These are phyloP conservation scores for Combretum micranthum DNA, from an alignment of 345 rosid species.

Conservation along the genomic window DNA sequence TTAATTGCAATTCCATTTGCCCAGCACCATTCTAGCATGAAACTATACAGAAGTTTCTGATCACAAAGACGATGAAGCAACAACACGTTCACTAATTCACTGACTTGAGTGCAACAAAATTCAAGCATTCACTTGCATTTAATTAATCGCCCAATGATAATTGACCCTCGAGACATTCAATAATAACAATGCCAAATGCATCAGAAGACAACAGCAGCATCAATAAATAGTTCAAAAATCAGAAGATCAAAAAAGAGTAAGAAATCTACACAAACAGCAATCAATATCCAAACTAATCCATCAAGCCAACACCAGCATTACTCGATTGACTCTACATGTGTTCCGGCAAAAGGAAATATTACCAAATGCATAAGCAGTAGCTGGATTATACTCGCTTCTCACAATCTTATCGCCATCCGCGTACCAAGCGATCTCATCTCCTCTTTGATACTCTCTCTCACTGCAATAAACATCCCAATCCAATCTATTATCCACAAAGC, in stretches of 20 bases:
- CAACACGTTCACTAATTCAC: too few relatives aligned
- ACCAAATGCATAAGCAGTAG: conserved; percentile 92
- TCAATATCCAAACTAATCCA: neutral
- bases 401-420: conserved; percentile 94
- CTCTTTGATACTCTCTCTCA: conserved; percentile 87
- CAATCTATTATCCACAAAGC: conserved; percentile 1
- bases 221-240: too few relatives aligned
- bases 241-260: too few relatives aligned
- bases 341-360: neutral
- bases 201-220: conserved; percentile 33
- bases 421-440: conserved; percentile 95
- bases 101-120: too few relatives aligned
- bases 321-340: too few relatives aligned
- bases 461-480: conserved; percentile 31
- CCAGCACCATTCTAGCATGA: too few relatives aligned
- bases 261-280: too few relatives aligned
- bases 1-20: neutral
- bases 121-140: too few relatives aligned
- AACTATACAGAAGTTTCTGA: too few relatives aligned
- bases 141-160: too few relatives aligned
- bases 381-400: conserved; percentile 80
- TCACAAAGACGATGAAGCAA: too few relatives aligned
- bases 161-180: too few relatives aligned
- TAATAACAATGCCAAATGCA: conserved; percentile 57
- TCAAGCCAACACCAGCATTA: neutral